A percentile compares a stretch with the other conserved stretches of the same genome.
Conservation (phyloP, 306 rosid genomes). For the Oxytropis ochrocephala region DNA sequence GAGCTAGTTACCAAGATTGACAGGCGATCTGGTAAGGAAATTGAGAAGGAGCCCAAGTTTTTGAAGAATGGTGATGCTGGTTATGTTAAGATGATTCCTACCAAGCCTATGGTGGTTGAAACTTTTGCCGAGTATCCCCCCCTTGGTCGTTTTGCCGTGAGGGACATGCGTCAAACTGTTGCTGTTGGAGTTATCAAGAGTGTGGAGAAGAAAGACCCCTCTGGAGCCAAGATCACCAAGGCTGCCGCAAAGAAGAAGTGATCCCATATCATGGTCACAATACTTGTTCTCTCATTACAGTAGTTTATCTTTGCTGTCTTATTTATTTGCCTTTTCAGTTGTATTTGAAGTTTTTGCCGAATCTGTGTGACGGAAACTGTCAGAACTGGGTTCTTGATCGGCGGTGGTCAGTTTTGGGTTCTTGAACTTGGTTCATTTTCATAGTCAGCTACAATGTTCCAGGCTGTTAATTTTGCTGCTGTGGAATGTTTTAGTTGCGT, state of each 20-base stretch:
- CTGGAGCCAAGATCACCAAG: not conserved
- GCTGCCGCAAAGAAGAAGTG: constrained; percentile 21
- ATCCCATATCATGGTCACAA: not conserved
- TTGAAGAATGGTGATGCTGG: not conserved
- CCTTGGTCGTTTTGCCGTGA: not conserved
- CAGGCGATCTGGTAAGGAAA: not conserved
- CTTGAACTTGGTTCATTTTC: no score
- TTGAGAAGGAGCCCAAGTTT: not conserved
- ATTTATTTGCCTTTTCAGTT: not conserved
- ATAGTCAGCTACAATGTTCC: no score
- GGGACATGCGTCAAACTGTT: not conserved
- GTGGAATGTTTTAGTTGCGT: no score
- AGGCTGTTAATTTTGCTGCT: no score
- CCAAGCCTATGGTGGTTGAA: not conserved
- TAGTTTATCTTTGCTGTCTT: not conserved
- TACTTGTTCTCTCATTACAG: not conserved
- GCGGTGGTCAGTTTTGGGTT: not conserved
- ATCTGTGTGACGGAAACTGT: not conserved
- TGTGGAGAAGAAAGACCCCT: not conserved
- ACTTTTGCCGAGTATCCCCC: not conserved
- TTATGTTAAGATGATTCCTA: not conserved
- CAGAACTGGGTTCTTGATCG: not conserved
- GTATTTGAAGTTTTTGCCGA: not conserved
- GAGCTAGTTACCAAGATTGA: not conserved
- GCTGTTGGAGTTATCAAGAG: not conserved